Evolutionary conservation across 1,284 basidiomycete species (phyloP).

Genomic region (Phylloporus gajari): DNA sequence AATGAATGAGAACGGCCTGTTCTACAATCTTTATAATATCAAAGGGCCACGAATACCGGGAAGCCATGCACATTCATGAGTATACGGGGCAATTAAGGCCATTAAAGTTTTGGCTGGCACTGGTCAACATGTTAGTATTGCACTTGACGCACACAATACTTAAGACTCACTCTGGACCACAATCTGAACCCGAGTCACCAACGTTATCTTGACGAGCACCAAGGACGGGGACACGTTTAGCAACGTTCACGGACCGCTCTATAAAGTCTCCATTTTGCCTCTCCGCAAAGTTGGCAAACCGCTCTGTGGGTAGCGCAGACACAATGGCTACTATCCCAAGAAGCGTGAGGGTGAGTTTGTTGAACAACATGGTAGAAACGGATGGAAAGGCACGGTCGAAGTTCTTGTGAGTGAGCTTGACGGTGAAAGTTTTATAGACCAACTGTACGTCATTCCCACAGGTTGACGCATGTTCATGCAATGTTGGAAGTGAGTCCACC

Average conservation of each 20-base stretch:
- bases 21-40: too few species aligned
- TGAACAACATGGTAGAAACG: neutral
- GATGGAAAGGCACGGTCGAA: too few species aligned
- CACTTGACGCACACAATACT: too few species aligned
- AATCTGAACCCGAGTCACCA: neutral
- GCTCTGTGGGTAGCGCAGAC: constrained; percentile 6
- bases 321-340: constrained; percentile 13
- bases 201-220: neutral
- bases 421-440: neutral
- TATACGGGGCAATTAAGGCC: too few species aligned
- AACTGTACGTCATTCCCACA: neutral
- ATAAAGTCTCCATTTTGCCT: neutral
- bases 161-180: neutral
- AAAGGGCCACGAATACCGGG: too few species aligned
- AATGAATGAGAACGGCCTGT: too few species aligned
- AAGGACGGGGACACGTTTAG: neutral
- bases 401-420: too few species aligned
- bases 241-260: neutral
- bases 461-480: neutral
- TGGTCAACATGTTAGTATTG: too few species aligned
- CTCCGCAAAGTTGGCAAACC: neutral
- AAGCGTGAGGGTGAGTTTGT: constrained; percentile 17
- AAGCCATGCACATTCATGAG: too few species aligned
- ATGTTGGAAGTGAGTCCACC: too few species aligned
- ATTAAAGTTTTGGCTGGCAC: neutral